Conservation (phyloP, 129 eudicot genomes). For the Artemisia argyi region DNA sequence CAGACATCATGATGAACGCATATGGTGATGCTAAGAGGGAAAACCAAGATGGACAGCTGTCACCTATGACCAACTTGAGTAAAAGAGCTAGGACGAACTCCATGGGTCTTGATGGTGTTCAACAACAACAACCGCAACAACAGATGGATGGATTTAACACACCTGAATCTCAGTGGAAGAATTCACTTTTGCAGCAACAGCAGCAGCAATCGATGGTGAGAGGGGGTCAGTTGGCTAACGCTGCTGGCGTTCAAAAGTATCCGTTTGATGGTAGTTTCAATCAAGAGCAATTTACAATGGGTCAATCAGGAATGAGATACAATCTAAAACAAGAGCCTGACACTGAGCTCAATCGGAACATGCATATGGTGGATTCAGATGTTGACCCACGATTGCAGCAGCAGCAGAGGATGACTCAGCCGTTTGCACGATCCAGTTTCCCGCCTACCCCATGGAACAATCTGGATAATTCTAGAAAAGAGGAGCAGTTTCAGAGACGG, state of each 20-base stretch:
- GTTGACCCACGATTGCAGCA: slow-evolving; percentile 48
- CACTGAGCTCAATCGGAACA: slow-evolving; percentile 44
- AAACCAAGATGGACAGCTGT: slow-evolving; percentile 68
- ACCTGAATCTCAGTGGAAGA: no score
- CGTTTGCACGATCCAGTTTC: slow-evolving; percentile 53
- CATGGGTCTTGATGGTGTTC: slow-evolving; percentile 51
- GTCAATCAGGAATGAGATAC: slow-evolving; percentile 60
- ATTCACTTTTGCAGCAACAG: slow-evolving; percentile 64
- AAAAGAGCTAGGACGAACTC: slow-evolving; percentile 65
- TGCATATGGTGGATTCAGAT: slow-evolving; percentile 53
- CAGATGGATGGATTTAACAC: slow-evolving; percentile 54
- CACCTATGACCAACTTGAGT: slow-evolving; percentile 48
- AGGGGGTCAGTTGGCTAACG: slow-evolving; percentile 51
- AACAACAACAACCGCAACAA: slow-evolving; percentile 65
- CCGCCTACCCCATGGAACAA: slow-evolving; percentile 75
- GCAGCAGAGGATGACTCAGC: slow-evolving; percentile 62
- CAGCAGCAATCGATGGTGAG: slow-evolving; percentile 67
- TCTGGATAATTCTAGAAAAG: slow-evolving; percentile 71
- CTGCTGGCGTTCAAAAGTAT: slow-evolving; percentile 63
- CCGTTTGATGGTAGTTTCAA: slow-evolving; percentile 67
- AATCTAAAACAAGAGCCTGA: slow-evolving; percentile 75
- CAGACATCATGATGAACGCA: slow-evolving; percentile 65
- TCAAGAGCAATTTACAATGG: slow-evolving; percentile 62
- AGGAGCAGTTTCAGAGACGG: slow-evolving; percentile 69
- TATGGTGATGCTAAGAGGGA: slow-evolving; percentile 66